Evolutionary conservation across 106 monocot species (phyloP).

Genomic region (Phalaenopsis aphrodite): DNA sequence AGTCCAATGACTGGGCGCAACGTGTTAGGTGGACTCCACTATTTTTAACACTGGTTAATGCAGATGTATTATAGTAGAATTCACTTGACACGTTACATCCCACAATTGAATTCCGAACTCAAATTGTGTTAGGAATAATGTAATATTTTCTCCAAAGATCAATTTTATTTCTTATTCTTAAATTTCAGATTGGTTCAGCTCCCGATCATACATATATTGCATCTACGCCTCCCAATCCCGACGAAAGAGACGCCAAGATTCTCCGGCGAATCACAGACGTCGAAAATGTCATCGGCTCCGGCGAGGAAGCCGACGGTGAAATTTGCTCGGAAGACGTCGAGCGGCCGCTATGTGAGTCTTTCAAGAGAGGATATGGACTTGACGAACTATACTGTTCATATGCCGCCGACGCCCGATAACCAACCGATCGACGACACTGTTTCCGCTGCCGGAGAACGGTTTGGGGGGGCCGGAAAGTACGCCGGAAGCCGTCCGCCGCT

Average conservation of each 20-base stretch:
- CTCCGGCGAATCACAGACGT: neutral
- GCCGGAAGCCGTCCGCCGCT: constrained; percentile 7
- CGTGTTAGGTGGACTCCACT: too few species aligned
- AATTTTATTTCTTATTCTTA: neutral
- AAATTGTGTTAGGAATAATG: too few species aligned
- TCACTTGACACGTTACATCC: too few species aligned
- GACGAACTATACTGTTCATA: constrained; percentile 76
- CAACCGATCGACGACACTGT: constrained; percentile 27
- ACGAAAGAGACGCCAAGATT: neutral
- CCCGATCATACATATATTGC: neutral
- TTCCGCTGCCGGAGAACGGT: constrained; percentile 24
- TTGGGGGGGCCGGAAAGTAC: constrained; percentile 15
- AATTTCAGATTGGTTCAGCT: neutral
- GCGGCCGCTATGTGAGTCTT: constrained; percentile 63
- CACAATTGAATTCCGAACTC: too few species aligned
- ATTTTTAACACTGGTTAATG: too few species aligned
- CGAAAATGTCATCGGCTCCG: constrained; percentile 24
- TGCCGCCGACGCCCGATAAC: constrained; percentile 96
- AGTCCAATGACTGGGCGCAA: too few species aligned
- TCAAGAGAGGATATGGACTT: constrained; percentile 57
- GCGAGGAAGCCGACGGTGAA: constrained; percentile 48
- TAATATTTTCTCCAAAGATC: neutral
- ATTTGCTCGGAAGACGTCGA: constrained; percentile 76
- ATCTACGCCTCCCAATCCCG: neutral
- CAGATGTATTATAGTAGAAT: too few species aligned